These are phyloP conservation scores for Thalassiosira sp. DNA, from an alignment of 352 stramenopile species.

Conservation along the genomic window DNA sequence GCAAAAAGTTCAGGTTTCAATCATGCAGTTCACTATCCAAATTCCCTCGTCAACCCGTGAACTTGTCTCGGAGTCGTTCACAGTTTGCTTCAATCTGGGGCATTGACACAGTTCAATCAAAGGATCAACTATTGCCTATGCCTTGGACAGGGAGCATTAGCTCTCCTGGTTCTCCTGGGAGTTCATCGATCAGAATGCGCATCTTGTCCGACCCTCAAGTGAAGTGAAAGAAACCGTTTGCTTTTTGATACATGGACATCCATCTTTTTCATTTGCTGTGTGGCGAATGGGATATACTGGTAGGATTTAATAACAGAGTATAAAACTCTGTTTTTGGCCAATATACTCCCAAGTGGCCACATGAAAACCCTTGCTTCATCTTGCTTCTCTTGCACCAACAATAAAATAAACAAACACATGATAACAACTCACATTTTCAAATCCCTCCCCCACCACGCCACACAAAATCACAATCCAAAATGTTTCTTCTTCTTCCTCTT, in stretches of 20 bases:
- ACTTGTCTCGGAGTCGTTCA: no score
- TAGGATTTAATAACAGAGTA: background rate
- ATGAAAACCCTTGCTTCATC: constrained; percentile 6
- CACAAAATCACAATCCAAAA: background rate
- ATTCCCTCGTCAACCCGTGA: no score
- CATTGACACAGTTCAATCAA: no score
- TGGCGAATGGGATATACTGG: constrained; percentile 6
- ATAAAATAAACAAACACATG: background rate
- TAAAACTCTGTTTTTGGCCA: constrained; percentile 1
- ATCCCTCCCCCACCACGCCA: background rate
- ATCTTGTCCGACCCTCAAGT: no score
- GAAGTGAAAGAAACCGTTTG: constrained; percentile 10
- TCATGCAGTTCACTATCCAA: constrained; percentile 21
- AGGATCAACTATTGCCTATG: no score
- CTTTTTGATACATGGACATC: background rate
- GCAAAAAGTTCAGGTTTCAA: background rate
- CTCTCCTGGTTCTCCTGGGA: no score
- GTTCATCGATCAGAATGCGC: no score
- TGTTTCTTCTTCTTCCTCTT: constrained; percentile 84
- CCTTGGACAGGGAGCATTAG: no score
- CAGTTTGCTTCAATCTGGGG: no score
- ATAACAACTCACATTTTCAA: background rate
- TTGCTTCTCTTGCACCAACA: background rate
- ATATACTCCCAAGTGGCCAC: constrained; percentile 7
- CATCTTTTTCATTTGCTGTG: constrained; percentile 22